These are phyloP conservation scores for Jaapia argillacea DNA, from an alignment of 768 basidiomycete species.

Conservation along the genomic window DNA sequence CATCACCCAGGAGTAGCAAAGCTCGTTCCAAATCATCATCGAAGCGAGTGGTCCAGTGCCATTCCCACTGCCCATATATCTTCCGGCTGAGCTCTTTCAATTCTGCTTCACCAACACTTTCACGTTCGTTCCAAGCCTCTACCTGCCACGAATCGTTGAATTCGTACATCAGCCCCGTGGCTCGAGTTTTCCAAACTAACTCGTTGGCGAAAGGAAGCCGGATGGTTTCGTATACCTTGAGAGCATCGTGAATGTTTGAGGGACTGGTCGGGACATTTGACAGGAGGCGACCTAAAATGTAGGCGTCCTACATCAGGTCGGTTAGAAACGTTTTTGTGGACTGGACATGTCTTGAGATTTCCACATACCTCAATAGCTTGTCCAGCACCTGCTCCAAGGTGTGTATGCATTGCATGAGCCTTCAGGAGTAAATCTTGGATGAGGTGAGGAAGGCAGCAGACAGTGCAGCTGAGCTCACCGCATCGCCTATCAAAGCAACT, in stretches of 20 bases:
- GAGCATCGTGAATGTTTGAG: constrained; percentile 5
- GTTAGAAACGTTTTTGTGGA: too few species aligned
- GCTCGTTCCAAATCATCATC: background rate
- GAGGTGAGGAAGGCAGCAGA: background rate
- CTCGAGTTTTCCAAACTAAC: constrained; percentile 10
- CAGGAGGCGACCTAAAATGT: constrained; percentile 15
- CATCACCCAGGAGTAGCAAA: background rate
- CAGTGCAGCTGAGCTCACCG: constrained; percentile 6
- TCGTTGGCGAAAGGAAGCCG: constrained; percentile 10
- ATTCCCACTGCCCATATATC: constrained; percentile 10
- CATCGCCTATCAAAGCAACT: constrained; percentile 22
- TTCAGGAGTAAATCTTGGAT: constrained; percentile 3
- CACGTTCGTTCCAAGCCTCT: constrained; percentile 10
- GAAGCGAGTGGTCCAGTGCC: background rate
- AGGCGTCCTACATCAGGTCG: constrained; percentile 11
- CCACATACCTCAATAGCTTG: constrained; percentile 17
- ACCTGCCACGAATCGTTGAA: constrained; percentile 15
- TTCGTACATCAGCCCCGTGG: constrained; percentile 10
- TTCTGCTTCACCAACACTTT: constrained; percentile 10
- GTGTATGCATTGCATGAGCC: constrained; percentile 18
- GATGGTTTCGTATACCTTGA: constrained; percentile 12
- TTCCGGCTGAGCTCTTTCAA: constrained; percentile 9
- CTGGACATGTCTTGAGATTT: background rate
- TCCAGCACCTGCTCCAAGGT: constrained; percentile 19
- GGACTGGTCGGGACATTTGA: constrained; percentile 7